Conservation (phyloP, 768 basidiomycete species). For the Suillus cothurnatus region DNA sequence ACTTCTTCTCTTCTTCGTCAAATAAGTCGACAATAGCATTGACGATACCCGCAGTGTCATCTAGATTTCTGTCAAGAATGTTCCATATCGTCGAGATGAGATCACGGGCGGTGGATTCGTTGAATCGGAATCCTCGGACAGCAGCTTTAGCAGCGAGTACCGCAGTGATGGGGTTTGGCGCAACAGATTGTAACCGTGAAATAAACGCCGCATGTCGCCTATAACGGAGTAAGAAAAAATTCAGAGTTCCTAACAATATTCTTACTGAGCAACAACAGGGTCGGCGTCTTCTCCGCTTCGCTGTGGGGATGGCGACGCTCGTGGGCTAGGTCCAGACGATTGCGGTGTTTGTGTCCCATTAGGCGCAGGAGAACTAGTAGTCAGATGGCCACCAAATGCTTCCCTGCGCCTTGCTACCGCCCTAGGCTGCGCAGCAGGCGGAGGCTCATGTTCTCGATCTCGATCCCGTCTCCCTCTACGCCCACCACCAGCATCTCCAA, state of each 20-base stretch:
- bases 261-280: constrained; percentile 57
- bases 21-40: constrained; percentile 75
- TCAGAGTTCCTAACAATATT: constrained; percentile 11
- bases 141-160: constrained; percentile 70
- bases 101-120: constrained; percentile 81
- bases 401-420: constrained; percentile 51
- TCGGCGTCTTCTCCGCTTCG: constrained; percentile 45
- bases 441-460: constrained; percentile 55
- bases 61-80: constrained; percentile 64
- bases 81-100: constrained; percentile 90
- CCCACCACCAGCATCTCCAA: constrained; percentile 55
- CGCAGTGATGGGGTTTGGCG: constrained; percentile 59
- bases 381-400: constrained; percentile 63
- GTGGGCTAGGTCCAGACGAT: constrained; percentile 25
- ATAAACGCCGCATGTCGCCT: constrained; percentile 74
- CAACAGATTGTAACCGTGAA: constrained; percentile 58
- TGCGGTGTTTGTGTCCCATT: constrained; percentile 16
- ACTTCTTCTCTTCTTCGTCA: constrained; percentile 84
- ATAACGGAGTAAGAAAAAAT: constrained; percentile 7
- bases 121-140: constrained; percentile 73
- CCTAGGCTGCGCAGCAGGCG: constrained; percentile 36
- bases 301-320: constrained; percentile 35
- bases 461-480: constrained; percentile 49
- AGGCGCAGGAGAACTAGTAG: constrained; percentile 35
- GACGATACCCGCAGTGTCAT: constrained; percentile 74